Base-by-base conservation (phyloP, 2,329 filamentous ascomycete genomes). In the Alternaria triticina region DNA sequence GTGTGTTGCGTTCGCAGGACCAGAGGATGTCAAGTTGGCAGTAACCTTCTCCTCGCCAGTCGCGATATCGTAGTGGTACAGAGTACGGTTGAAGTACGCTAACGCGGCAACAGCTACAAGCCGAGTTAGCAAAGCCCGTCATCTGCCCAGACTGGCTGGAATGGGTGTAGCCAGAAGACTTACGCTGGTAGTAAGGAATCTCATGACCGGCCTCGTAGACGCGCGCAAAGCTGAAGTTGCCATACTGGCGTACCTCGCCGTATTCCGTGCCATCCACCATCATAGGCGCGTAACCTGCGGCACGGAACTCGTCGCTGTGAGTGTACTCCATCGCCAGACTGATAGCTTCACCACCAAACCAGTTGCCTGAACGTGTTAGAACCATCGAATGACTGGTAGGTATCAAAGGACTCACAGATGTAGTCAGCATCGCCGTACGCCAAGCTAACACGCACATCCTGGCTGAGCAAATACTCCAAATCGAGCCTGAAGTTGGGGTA, bases 401-500 rank as follows among this genome's bases (percentile, higher is more conserved):
- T 15, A 17, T 11, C 1, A 11, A 12, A 10, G 9, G 66, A 67
- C 65, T 80, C 77, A 72, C 79, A 81, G 65, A 81, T 70, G 67
- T 79, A 82, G 54, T 79, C 76, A 22, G 75, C 75, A 63, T 79
- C 76, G 12, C 76, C 77, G 45, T 79, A 78, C 23, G 68, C 68
- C 51, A 82, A 61, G 22, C 74, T 76, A 3, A 82, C 78, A 12
- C 78, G 73, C 8, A 82, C 77, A 49, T 78, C 80, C 33, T 74
- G 70, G 47, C 77, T 67, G 5, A 83, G 74, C 83, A 64, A 84
- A 78, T 73, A 67, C 60, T 81, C 78, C 11, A 82, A 61, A 61
- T 83, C 80, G 23, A 74, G 67, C 20, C 78, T 81, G 70, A 89
- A 86, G 67, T 87, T 87, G 15, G 86, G 86, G 71, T 89, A 90